Conservation (phyloP, 2,329 filamentous ascomycete species). For the Pyrenochaeta sp. region DNA sequence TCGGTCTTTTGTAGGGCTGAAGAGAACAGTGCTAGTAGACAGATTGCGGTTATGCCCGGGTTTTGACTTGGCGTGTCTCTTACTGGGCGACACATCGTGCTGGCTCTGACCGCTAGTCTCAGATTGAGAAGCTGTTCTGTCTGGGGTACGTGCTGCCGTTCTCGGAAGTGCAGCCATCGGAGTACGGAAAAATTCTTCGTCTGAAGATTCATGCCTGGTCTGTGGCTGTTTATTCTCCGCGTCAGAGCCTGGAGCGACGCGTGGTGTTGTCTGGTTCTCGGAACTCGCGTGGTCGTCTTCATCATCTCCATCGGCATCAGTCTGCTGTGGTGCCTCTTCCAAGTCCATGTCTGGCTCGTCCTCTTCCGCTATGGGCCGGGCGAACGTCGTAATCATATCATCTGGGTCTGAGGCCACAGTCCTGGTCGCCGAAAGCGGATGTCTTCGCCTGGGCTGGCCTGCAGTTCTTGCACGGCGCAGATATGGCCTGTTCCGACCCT, state of each 20-base stretch:
- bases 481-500: conserved; percentile 61
- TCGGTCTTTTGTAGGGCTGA: conserved; percentile 68
- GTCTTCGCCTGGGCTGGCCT: conserved; percentile 46
- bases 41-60: conserved; percentile 74
- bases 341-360: conserved; percentile 52
- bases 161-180: conserved; percentile 46
- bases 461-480: conserved; percentile 61
- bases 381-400: conserved; percentile 42
- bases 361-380: conserved; percentile 55
- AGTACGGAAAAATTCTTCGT: conserved; percentile 55
- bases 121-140: conserved; percentile 34
- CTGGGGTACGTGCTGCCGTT: conserved; percentile 36
- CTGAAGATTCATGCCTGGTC: conserved; percentile 46
- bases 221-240: conserved; percentile 38
- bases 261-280: conserved; percentile 27
- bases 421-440: conserved; percentile 61
- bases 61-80: conserved; percentile 28
- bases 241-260: conserved; percentile 21
- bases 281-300: conserved; percentile 63
- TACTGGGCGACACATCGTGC: conserved; percentile 41
- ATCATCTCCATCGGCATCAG: conserved; percentile 88
- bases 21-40: conserved; percentile 85
- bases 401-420: conserved; percentile 68
- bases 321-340: conserved; percentile 65
- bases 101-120: conserved; percentile 44